phyloP scores from a whole-genome alignment of 2,329 filamentous ascomycete genomes.

The Pleurostoma richardsiae region DNA sequence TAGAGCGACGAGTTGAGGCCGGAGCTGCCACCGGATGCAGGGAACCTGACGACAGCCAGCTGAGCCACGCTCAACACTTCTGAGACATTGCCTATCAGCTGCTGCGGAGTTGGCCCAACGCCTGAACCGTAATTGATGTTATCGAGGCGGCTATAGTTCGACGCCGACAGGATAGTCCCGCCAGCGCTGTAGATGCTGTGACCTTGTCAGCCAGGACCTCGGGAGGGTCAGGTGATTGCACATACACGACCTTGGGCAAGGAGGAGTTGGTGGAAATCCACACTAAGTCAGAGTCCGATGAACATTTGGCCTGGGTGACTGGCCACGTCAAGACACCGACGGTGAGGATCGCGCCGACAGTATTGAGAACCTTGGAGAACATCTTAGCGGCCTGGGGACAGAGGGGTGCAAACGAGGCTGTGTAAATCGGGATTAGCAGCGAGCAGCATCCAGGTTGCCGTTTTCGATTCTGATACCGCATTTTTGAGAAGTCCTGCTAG shows the following conservation, averaged over 20 bases:
- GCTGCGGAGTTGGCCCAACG: slow-evolving; percentile 13
- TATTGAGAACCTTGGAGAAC: too few relatives aligned
- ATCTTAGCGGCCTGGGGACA: too few relatives aligned
- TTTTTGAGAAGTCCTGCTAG: too few relatives aligned
- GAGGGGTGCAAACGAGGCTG: too few relatives aligned
- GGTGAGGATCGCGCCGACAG: too few relatives aligned
- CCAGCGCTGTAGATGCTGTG: slow-evolving; percentile 16
- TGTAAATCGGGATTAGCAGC: too few relatives aligned
- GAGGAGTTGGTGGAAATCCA: background rate
- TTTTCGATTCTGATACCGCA: too few relatives aligned
- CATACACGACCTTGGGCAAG: slow-evolving; percentile 2
- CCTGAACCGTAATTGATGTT: slow-evolving; percentile 24
- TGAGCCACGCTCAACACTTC: slow-evolving; percentile 25
- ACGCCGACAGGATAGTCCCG: slow-evolving; percentile 26
- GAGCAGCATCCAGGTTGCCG: too few relatives aligned
- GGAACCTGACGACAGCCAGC: slow-evolving; percentile 20
- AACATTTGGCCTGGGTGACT: background rate
- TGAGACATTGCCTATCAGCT: slow-evolving; percentile 21
- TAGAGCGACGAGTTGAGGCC: slow-evolving; percentile 24
- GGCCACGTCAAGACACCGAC: too few relatives aligned
- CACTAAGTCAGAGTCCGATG: background rate
- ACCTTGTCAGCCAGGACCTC: background rate
- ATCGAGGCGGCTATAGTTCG: slow-evolving; percentile 24
- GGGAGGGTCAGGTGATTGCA: background rate
- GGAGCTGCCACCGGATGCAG: slow-evolving; percentile 18